phyloP scores from a whole-genome alignment of 1,139 yeast genomes.

The Yamadazyma pseudoaaseri region DNA sequence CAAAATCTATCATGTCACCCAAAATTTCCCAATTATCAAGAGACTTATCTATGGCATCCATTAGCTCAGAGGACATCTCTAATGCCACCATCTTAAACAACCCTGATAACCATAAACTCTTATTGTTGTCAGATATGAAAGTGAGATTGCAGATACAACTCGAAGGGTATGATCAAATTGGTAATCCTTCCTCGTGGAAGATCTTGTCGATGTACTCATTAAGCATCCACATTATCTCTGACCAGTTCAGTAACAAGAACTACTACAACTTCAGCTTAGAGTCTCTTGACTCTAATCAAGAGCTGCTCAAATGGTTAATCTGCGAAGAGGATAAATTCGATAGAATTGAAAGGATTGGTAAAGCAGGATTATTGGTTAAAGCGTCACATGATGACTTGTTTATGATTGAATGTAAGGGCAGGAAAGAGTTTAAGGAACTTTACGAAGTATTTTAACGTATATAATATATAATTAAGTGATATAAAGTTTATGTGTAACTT shows the following conservation, averaged over 20 bases:
- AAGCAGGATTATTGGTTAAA: conserved; percentile 44
- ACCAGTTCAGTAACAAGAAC: conserved; percentile 23
- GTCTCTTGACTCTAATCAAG: conserved; percentile 15
- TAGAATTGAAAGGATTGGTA: conserved; percentile 41
- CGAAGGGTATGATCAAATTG: conserved; percentile 29
- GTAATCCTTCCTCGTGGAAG: conserved; percentile 44
- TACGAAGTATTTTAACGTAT: conserved; percentile 27
- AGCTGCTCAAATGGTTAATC: conserved; percentile 34
- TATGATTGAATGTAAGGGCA: conserved; percentile 50
- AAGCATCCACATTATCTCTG: conserved; percentile 27
- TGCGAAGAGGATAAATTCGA: conserved; percentile 29
- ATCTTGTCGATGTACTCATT: conserved; percentile 41
- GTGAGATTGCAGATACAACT: conserved; percentile 40
- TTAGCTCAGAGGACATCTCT: conserved; percentile 19
- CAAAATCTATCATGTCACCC: not conserved
- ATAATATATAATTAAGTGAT: conserved; percentile 2
- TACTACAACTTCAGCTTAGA: conserved; percentile 31
- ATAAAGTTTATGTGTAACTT: not conserved
- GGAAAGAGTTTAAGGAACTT: conserved; percentile 38
- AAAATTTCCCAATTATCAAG: conserved; percentile 10
- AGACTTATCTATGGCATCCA: conserved; percentile 15
- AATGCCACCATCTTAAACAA: conserved; percentile 22
- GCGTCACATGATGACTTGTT: conserved; percentile 32
- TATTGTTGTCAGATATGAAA: conserved; percentile 30
- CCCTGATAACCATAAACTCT: conserved; percentile 20